These are phyloP conservation scores for Carex arenaria DNA, from an alignment of 202 grass and related monocot species.

Conservation along the genomic window DNA sequence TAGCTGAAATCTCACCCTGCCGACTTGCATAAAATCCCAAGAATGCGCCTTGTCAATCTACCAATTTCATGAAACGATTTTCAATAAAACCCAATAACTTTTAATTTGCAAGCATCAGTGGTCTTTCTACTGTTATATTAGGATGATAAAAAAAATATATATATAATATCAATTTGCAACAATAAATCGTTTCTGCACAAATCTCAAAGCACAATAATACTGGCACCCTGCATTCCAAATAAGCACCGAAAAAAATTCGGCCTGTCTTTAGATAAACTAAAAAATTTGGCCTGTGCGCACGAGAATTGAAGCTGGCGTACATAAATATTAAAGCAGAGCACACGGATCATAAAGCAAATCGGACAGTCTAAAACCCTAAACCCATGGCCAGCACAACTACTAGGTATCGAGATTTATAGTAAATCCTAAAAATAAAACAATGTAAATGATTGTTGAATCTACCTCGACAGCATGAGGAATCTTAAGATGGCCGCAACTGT, in stretches of 20 bases:
- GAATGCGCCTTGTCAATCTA: slow-evolving; percentile 91
- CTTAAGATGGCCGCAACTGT: slow-evolving; percentile 68
- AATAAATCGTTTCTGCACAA: too few species aligned
- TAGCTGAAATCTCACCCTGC: slow-evolving; percentile 85
- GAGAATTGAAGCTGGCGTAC: too few species aligned
- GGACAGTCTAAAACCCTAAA: too few species aligned
- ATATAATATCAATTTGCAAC: background rate
- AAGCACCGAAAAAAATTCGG: too few species aligned
- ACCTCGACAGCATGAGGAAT: slow-evolving; percentile 74
- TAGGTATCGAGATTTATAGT: background rate
- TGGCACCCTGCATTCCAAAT: too few species aligned
- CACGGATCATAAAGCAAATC: too few species aligned
- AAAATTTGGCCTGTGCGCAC: too few species aligned
- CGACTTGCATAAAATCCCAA: slow-evolving; percentile 87
- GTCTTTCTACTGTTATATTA: background rate
- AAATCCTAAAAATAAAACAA: background rate
- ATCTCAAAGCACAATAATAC: too few species aligned
- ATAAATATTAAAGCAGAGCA: too few species aligned
- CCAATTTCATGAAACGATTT: background rate
- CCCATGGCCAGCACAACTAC: background rate
- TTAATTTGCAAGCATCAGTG: background rate
- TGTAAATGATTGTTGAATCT: background rate
- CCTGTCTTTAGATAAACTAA: too few species aligned
- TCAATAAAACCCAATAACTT: background rate
- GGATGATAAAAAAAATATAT: background rate